Percentiles rank a stretch among this genome's conserved stretches.
Conservation (phyloP, 306 rosid genomes). For the Prunus padus region DNA sequence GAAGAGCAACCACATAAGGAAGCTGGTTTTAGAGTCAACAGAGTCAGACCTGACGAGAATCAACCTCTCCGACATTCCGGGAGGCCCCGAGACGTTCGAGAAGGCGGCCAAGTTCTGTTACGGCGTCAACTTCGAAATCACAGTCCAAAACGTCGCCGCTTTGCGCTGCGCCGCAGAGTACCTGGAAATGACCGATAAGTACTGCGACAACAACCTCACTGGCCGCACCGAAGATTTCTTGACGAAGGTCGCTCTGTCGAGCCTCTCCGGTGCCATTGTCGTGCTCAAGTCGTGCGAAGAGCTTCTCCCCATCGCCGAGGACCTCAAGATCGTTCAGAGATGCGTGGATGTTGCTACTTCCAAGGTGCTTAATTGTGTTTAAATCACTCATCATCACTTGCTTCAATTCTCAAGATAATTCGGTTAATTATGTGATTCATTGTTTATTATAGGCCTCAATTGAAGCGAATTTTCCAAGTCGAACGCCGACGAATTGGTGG, state of each 20-base stretch:
- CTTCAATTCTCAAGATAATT: not conserved
- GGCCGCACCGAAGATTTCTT: constrained; percentile 75
- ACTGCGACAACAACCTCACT: constrained; percentile 61
- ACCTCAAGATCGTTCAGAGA: constrained; percentile 47
- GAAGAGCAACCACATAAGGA: constrained; percentile 79
- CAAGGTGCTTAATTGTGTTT: constrained; percentile 27
- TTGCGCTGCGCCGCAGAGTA: constrained; percentile 79
- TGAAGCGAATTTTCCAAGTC: constrained; percentile 71
- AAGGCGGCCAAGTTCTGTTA: constrained; percentile 91
- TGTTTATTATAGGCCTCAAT: constrained; percentile 36
- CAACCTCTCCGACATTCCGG: constrained; percentile 67
- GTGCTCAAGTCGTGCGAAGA: constrained; percentile 64
- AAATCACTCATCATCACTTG: not conserved
- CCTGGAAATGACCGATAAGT: constrained; percentile 76
- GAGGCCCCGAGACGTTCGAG: constrained; percentile 83
- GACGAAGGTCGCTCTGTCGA: constrained; percentile 59
- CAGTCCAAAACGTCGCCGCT: constrained; percentile 66
- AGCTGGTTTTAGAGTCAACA: constrained; percentile 57
- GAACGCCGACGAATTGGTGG: constrained; percentile 90
- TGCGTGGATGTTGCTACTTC: constrained; percentile 49
- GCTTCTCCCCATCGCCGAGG: constrained; percentile 56
- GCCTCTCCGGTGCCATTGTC: constrained; percentile 52
- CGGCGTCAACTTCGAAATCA: constrained; percentile 87
- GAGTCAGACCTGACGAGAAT: constrained; percentile 63
- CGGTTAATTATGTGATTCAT: not conserved